These are phyloP conservation scores for Capniomyces stellatus DNA, from an alignment of 371 early-diverging fungal genomes.

Conservation along the genomic window DNA sequence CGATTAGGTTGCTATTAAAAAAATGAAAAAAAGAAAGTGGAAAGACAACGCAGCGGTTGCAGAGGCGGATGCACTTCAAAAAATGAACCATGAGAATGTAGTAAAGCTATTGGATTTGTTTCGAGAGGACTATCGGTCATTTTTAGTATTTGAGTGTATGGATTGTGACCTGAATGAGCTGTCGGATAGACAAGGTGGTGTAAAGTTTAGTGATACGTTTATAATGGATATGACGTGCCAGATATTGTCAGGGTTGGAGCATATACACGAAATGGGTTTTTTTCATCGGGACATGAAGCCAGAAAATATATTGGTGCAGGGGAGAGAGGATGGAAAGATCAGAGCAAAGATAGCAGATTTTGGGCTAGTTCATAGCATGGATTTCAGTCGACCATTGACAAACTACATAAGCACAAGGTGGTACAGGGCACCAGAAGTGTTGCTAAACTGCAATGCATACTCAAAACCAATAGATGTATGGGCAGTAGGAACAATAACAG, in stretches of 20 bases:
- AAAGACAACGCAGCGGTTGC: slow-evolving; percentile 57
- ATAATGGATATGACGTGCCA: slow-evolving; percentile 54
- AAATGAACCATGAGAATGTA: slow-evolving; percentile 74
- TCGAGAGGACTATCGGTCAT: slow-evolving; percentile 58
- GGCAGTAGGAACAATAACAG: slow-evolving; percentile 88
- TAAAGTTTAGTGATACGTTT: slow-evolving; percentile 30
- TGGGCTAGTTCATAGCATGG: slow-evolving; percentile 75
- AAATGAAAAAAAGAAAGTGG: slow-evolving; percentile 61
- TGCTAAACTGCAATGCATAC: slow-evolving; percentile 67
- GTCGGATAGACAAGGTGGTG: slow-evolving; percentile 46
- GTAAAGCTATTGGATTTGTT: slow-evolving; percentile 63
- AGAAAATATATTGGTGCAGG: slow-evolving; percentile 46
- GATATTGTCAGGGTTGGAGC: slow-evolving; percentile 59
- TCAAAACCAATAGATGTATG: slow-evolving; percentile 93
- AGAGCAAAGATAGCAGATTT: slow-evolving; percentile 85
- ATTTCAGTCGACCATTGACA: slow-evolving; percentile 62
- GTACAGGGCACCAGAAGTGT: slow-evolving; percentile 97
- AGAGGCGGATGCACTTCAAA: slow-evolving; percentile 59
- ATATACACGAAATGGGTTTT: slow-evolving; percentile 73
- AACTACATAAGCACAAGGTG: slow-evolving; percentile 92
- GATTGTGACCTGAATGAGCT: slow-evolving; percentile 83
- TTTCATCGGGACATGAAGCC: slow-evolving; percentile 95
- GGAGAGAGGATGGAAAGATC: slow-evolving; percentile 15
- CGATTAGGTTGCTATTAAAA: slow-evolving; percentile 85
- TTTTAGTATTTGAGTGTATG: slow-evolving; percentile 85